Conservation (phyloP, 345 rosid species). For the Populus deltoides region DNA sequence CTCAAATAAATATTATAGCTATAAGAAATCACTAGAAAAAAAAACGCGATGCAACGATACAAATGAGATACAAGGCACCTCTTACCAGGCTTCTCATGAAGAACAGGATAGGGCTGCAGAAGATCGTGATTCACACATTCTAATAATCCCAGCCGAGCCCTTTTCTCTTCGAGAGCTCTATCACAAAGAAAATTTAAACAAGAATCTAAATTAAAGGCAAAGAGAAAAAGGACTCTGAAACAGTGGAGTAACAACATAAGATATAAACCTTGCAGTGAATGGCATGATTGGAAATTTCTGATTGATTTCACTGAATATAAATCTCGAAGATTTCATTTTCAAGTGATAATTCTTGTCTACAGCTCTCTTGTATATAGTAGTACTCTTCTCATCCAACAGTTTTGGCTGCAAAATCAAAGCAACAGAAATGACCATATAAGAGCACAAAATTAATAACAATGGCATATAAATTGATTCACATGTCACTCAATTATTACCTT, state of each 20-base stretch:
- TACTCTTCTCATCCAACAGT: slow-evolving; percentile 91
- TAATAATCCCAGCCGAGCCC: slow-evolving; percentile 86
- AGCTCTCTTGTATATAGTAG: slow-evolving; percentile 89
- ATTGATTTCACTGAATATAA: slow-evolving; percentile 86
- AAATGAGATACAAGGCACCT: background rate
- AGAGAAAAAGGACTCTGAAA: background rate
- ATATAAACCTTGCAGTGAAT: slow-evolving; percentile 73
- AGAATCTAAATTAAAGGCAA: background rate
- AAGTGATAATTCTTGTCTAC: slow-evolving; percentile 78
- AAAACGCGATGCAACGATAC: background rate
- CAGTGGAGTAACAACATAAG: background rate
- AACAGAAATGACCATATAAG: background rate
- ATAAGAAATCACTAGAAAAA: background rate
- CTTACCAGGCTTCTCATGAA: slow-evolving; percentile 91
- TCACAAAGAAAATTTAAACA: background rate
- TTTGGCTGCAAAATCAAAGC: slow-evolving; percentile 62
- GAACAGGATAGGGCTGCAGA: slow-evolving; percentile 93
- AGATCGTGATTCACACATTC: slow-evolving; percentile 98
- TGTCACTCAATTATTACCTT: slow-evolving; percentile 59
- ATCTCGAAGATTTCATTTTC: slow-evolving; percentile 98
- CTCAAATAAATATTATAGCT: background rate
- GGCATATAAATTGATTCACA: background rate
- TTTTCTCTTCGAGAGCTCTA: slow-evolving; percentile 96
- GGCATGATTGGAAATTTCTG: slow-evolving; percentile 84
- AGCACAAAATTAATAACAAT: background rate